Evolutionary conservation across 139 green algal genomes (phyloP), one percentile per base, ranked within the genome.

Genomic region (Parachlorella kessleri): DNA sequence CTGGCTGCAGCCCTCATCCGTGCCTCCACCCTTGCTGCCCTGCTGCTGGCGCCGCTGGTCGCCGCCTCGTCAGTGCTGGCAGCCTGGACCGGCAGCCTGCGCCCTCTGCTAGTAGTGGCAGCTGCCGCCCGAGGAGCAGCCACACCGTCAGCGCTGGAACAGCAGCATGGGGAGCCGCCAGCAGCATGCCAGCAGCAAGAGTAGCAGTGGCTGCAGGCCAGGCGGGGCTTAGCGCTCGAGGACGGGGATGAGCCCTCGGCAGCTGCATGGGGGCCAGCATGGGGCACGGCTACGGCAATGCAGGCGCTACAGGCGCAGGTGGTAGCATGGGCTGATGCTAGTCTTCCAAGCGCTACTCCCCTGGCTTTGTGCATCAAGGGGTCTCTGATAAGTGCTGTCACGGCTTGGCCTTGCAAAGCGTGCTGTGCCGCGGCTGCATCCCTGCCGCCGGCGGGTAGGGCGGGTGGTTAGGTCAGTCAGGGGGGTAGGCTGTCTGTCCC

Each of bases 1-100:
- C 42, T 87, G 39, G 77, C 77, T 7, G 82, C 76, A 0, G 63
- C 55, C 36, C 69, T 80, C 23, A 63, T 33, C 14, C 53, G 63
- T 4, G n/a, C 53, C 14, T 65, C 54, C 5, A 67, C 37, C 3
- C 39, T 32, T 0, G 38, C 32, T 1, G 70, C 48, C 55, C 66
- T 77, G 67, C 24, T 66, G 37, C 69, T 79, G 18, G 33, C 37
- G 38, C 64, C 73, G 1, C 42, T 77, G 4, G 55, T 83, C 28
- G 77, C 41, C 2, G 32, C 35, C 3, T 53, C 74, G 18, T 70
- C 77, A 2, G 33, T 59, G 6, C 24, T 66, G 14, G 54, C 81
- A 5, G 76, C 63, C 1, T 40, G 37, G 1, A 37, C 71, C 1
- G 69, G 55, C 64, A 77, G 41, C 72, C 37, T 82, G 53, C 55